A percentile compares a stretch with the other conserved stretches of the same genome.
Conservation (phyloP, 2,329 filamentous ascomycete genomes). For the Phoma sp. region DNA sequence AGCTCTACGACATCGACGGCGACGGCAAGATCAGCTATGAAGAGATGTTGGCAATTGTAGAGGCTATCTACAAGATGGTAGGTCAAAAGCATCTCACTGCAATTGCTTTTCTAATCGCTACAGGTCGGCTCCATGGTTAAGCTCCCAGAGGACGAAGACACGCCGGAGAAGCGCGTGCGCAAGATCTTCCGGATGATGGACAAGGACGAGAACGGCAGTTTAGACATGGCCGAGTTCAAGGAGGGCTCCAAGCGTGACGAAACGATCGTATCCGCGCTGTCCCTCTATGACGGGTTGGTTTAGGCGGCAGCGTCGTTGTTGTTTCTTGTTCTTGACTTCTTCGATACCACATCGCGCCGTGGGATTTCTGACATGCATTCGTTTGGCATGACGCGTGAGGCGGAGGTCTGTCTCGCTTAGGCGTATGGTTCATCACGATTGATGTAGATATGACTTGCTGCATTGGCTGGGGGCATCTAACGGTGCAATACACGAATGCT, state of each 20-base stretch:
- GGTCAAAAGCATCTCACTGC: background rate
- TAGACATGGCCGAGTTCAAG: constrained; percentile 98
- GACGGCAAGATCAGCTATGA: constrained; percentile 99
- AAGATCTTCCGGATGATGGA: constrained; percentile 99
- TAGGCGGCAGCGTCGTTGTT: constrained; percentile 52
- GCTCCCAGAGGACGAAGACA: constrained; percentile 97
- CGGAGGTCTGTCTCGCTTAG: constrained; percentile 39
- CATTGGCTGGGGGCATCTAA: constrained; percentile 9
- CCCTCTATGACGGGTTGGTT: constrained; percentile 94
- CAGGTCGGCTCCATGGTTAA: constrained; percentile 99
- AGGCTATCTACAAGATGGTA: constrained; percentile 99
- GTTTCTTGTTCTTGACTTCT: constrained; percentile 41
- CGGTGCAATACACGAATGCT: constrained; percentile 19
- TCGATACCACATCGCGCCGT: constrained; percentile 51
- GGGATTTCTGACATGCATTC: constrained; percentile 39
- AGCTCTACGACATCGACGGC: constrained; percentile 98
- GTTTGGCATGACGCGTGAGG: constrained; percentile 40
- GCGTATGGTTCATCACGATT: constrained; percentile 40
- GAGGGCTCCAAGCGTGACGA: constrained; percentile 98
- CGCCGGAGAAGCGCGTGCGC: constrained; percentile 93
- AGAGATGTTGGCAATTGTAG: constrained; percentile 98
- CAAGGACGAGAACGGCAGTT: constrained; percentile 97
- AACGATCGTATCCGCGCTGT: constrained; percentile 96
- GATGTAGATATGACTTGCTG: constrained; percentile 43
- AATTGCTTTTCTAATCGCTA: constrained; percentile 22